These are phyloP conservation scores for Jacaranda mimosifolia DNA, from an alignment of 257 asterid species.

Conservation along the genomic window DNA sequence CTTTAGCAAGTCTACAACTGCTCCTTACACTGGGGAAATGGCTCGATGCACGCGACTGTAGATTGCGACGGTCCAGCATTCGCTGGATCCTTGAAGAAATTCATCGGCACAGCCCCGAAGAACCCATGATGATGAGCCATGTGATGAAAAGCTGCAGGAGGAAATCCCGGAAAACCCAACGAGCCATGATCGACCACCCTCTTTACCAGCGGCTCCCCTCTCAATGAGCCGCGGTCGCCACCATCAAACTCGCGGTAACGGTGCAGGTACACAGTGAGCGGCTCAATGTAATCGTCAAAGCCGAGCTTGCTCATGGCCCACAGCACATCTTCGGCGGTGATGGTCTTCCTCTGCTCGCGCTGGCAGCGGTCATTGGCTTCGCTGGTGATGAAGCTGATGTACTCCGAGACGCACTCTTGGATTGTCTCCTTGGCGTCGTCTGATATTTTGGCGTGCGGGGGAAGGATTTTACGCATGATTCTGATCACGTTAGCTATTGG, in stretches of 20 bases:
- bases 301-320: slow-evolving; percentile 99
- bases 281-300: slow-evolving; percentile 87
- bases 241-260: slow-evolving; percentile 83
- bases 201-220: slow-evolving; percentile 66
- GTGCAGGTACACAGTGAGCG: slow-evolving; percentile 80
- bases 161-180: slow-evolving; percentile 43
- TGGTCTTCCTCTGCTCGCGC: slow-evolving; percentile 93
- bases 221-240: slow-evolving; percentile 69
- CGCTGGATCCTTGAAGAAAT: slow-evolving; percentile 56
- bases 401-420: slow-evolving; percentile 94
- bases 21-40: slow-evolving; percentile 61
- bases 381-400: slow-evolving; percentile 91
- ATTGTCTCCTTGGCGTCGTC: slow-evolving; percentile 97
- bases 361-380: slow-evolving; percentile 97
- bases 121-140: slow-evolving; percentile 63
- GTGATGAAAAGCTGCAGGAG: slow-evolving; percentile 52
- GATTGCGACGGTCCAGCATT: slow-evolving; percentile 62
- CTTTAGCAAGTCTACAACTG: slow-evolving; percentile 40
- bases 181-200: slow-evolving; percentile 53
- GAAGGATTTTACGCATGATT: slow-evolving; percentile 88
- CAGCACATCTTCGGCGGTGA: slow-evolving; percentile 89
- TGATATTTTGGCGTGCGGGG: slow-evolving; percentile 88
- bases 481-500: slow-evolving; percentile 93
- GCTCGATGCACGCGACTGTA: slow-evolving; percentile 45
- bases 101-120: slow-evolving; percentile 56